Conservation (phyloP, 1,284 basidiomycete genomes). For the Puccinia polysora region DNA sequence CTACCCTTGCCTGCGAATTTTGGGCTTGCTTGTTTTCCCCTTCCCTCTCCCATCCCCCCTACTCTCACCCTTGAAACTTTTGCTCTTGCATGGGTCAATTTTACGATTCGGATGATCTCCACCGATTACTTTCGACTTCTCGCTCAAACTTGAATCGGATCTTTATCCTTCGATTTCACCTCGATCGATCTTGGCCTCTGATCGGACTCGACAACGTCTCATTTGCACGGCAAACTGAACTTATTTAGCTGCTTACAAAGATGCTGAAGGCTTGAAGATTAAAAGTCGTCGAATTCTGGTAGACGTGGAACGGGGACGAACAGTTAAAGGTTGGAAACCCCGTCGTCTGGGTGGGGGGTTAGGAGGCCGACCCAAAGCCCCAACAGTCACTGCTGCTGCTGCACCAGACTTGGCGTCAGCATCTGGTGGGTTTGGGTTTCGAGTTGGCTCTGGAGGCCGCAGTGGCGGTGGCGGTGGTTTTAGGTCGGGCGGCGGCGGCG, state of each 20-base stretch:
- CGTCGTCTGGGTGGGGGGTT: slow-evolving; percentile 88
- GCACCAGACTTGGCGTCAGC: slow-evolving; percentile 5
- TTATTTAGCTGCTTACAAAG: slow-evolving; percentile 85
- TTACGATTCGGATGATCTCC: no score
- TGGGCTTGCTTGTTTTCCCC: background rate
- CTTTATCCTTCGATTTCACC: slow-evolving; percentile 3
- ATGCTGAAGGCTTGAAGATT: slow-evolving; percentile 94
- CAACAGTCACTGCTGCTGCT: slow-evolving; percentile 48
- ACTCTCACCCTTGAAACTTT: background rate
- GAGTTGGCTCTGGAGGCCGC: slow-evolving; percentile 52
- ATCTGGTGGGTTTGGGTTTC: slow-evolving; percentile 45
- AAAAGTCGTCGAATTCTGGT: slow-evolving; percentile 91
- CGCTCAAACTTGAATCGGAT: no score
- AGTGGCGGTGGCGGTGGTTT: no score
- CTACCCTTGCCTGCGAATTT: no score
- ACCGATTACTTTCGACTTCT: no score
- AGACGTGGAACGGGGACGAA: slow-evolving; percentile 95
- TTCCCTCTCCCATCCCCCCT: background rate
- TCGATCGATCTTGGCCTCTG: background rate
- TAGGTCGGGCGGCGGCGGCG: slow-evolving; percentile 55
- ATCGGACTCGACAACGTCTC: background rate
- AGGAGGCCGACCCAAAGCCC: slow-evolving; percentile 85
- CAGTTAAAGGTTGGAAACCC: slow-evolving; percentile 97
- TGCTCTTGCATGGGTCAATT: background rate
- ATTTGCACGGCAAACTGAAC: background rate